Base-by-base conservation (phyloP, 345 rosid genomes). In the Hirschfeldia incana region DNA sequence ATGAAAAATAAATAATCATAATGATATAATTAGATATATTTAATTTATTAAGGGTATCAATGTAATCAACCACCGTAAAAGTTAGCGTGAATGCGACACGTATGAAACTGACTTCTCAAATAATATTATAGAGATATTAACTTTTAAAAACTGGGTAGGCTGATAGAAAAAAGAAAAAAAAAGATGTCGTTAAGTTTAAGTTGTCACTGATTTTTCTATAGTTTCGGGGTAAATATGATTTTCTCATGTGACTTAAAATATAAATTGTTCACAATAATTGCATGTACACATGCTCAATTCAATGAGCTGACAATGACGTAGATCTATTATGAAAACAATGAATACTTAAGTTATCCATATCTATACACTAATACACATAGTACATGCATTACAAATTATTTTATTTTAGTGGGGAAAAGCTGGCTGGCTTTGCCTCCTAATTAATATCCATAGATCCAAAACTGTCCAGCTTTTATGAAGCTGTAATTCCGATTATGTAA, bases 401-500 rank as follows among this genome's bases (percentile, higher is more conserved):
- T 58, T 5, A 26, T 21, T 44, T 29, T 39, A 46, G 17, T 1
- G 53, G 29, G 30, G 67, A 36, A 65, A 64, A 58, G 51, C 6
- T 65, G 57, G 34, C 26, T 13, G 61, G 57, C 3, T 21, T 55
- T 58, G 73, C 44, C 76, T 78, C 73, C 73, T 57, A 72, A 78
- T 78, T 27, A 39, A 58, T 72, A 66, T 58, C 29, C 34, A 65
- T 21, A 66, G 21, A 66, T 29, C 61, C 77, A 72, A 21, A 21
- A 72, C 77, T 78, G 73, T 66, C 73, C 63, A 72, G 68, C 72
- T 72, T 78, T 72, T 53, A 55, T 78, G 76, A 72, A 72, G 67
- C 81, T 57, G 10, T 55, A 53, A 55, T 71, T 72, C 30, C 16
- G 76, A 78, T 65, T 71, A 68, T 53, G 59, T 55, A 72, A 64